These are phyloP conservation scores for Geotrichum histeridarum DNA, from an alignment of 1,139 yeast genomes.

Conservation along the genomic window DNA sequence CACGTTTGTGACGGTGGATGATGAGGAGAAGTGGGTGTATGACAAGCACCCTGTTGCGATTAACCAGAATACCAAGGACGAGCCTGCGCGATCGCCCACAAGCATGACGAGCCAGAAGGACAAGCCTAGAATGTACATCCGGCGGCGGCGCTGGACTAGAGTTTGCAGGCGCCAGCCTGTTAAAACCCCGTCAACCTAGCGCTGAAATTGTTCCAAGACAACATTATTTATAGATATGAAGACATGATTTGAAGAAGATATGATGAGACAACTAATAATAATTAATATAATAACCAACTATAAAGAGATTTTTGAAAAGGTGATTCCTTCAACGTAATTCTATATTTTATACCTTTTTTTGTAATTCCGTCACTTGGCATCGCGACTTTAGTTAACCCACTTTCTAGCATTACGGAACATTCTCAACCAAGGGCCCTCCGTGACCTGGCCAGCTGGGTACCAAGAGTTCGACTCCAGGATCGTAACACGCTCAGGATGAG, in stretches of 20 bases:
- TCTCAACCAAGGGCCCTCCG: constrained; percentile 86
- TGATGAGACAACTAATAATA: neutral
- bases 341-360: neutral
- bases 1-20: constrained; percentile 3
- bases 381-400: constrained; percentile 65
- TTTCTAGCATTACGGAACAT: constrained; percentile 88
- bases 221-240: neutral
- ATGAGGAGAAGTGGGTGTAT: constrained; percentile 35
- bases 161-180: constrained; percentile 22
- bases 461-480: constrained; percentile 86
- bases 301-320: neutral
- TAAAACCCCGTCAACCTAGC: too few relatives aligned
- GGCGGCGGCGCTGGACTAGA: constrained; percentile 32
- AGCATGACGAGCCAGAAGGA: neutral
- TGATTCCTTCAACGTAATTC: too few relatives aligned
- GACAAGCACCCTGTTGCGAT: constrained; percentile 20
- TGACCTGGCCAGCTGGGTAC: constrained; percentile 52
- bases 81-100: neutral
- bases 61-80: neutral
- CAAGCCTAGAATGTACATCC: constrained; percentile 2
- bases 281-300: neutral
- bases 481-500: constrained; percentile 96
- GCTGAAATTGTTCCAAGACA: neutral
- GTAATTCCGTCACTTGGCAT: neutral
- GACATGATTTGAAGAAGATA: neutral